Evolutionary conservation across 129 eudicot genomes (phyloP).

Genomic region (Rutidosis leptorrhynchoides): DNA sequence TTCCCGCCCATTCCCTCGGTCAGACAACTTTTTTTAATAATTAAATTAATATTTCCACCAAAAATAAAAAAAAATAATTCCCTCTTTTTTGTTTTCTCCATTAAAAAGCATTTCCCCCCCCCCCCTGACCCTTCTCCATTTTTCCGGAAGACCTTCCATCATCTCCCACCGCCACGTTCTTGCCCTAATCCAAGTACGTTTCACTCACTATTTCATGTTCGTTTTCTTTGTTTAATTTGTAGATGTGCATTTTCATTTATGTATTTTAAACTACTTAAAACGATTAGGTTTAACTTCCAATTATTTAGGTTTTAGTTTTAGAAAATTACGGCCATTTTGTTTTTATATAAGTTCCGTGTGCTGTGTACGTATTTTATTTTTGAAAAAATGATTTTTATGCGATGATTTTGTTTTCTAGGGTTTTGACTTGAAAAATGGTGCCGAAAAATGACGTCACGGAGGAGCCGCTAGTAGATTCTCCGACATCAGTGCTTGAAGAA

Average conservation of each 20-base stretch:
- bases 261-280: background rate
- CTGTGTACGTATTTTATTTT: background rate
- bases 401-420: slow-evolving; percentile 22
- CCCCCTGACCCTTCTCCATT: no score
- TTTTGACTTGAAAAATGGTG: slow-evolving; percentile 44
- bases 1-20: background rate
- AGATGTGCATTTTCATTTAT: no score
- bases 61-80: background rate
- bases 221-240: background rate
- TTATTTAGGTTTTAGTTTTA: background rate
- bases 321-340: background rate
- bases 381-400: background rate
- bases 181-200: background rate
- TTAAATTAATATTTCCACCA: background rate
- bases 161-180: background rate
- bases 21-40: background rate
- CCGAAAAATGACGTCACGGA: slow-evolving; percentile 43
- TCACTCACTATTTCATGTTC: background rate
- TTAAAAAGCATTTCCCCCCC: background rate
- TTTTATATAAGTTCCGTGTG: slow-evolving; percentile 4
- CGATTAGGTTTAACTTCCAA: background rate
- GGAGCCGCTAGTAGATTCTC: slow-evolving; percentile 68
- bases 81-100: background rate
- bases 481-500: slow-evolving; percentile 91
- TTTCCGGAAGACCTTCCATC: background rate